Evolutionary conservation across 192 early-diverging fungal species (phyloP).

Genomic region (Coemansia sp.): DNA sequence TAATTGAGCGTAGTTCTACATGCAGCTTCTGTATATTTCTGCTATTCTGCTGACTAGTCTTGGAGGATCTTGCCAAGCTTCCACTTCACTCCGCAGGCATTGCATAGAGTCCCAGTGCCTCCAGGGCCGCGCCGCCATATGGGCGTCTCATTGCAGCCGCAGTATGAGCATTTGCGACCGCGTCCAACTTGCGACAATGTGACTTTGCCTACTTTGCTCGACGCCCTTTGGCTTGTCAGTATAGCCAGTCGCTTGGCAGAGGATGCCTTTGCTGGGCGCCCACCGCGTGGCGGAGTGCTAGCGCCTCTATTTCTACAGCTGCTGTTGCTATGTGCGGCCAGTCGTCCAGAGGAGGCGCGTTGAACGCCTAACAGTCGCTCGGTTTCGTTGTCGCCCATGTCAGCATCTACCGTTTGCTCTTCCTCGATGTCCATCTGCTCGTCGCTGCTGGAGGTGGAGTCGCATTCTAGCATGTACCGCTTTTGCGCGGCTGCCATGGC

Average conservation of each 20-base stretch:
- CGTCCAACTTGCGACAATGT: background rate
- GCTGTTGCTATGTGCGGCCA: no score
- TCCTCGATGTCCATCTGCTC: background rate
- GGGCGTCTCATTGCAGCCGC: slow-evolving; percentile 62
- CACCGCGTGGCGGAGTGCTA: no score
- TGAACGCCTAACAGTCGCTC: background rate
- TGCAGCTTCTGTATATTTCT: no score
- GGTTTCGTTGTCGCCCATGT: background rate
- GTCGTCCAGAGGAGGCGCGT: no score
- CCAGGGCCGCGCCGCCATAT: slow-evolving; percentile 76
- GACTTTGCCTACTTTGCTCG: background rate
- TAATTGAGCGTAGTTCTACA: no score
- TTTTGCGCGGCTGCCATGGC: slow-evolving; percentile 11
- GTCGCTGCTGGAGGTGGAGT: background rate
- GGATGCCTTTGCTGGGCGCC: no score
- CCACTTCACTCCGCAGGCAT: slow-evolving; percentile 81
- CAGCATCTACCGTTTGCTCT: background rate
- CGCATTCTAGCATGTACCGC: background rate
- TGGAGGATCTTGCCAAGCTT: slow-evolving; percentile 70
- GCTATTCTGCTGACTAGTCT: background rate
- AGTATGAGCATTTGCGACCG: slow-evolving; percentile 60
- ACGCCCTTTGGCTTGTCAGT: background rate
- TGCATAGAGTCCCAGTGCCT: slow-evolving; percentile 69
- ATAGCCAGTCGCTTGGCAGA: slow-evolving; percentile 1
- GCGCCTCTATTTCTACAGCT: no score